phyloP scores from a whole-genome alignment of 2,329 filamentous ascomycete species.

The Aspergillus calidoustus region DNA sequence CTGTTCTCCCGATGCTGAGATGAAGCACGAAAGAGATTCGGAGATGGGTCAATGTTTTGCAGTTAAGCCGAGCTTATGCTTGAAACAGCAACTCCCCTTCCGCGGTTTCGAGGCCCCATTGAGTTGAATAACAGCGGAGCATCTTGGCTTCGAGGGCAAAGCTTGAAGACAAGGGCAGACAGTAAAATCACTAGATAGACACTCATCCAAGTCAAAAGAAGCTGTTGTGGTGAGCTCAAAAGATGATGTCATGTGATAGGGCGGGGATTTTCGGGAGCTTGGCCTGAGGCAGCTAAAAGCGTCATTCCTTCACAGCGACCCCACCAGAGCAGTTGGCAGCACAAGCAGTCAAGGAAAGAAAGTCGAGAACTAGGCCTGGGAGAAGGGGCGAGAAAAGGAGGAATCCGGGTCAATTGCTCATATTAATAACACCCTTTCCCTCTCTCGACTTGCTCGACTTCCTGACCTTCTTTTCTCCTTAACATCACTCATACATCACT shows the following conservation, averaged over 20 bases:
- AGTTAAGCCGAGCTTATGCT: constrained; percentile 4
- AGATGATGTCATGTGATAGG: constrained; percentile 32
- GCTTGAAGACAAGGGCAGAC: background rate
- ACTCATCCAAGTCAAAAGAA: background rate
- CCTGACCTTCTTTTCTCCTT: constrained; percentile 8
- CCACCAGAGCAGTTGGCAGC: constrained; percentile 20
- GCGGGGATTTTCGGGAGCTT: constrained; percentile 31
- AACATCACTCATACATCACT: constrained; percentile 32
- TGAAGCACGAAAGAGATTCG: constrained; percentile 35
- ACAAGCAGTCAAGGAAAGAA: background rate
- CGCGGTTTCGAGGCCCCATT: background rate
- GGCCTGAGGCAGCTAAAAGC: constrained; percentile 26
- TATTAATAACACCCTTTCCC: constrained; percentile 6
- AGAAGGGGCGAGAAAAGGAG: constrained; percentile 5
- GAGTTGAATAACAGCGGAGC: background rate
- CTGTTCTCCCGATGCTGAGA: constrained; percentile 22
- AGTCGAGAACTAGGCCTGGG: background rate
- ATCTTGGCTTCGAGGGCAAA: background rate
- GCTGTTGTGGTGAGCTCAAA: constrained; percentile 1
- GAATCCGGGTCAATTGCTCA: constrained; percentile 6
- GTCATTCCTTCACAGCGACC: constrained; percentile 24
- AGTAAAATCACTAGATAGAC: too few species aligned
- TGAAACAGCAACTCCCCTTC: background rate
- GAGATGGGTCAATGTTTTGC: constrained; percentile 26
- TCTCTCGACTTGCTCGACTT: constrained; percentile 5